Base-by-base conservation (phyloP, 2,329 filamentous ascomycete genomes). In the Mollisiaceae sp. region DNA sequence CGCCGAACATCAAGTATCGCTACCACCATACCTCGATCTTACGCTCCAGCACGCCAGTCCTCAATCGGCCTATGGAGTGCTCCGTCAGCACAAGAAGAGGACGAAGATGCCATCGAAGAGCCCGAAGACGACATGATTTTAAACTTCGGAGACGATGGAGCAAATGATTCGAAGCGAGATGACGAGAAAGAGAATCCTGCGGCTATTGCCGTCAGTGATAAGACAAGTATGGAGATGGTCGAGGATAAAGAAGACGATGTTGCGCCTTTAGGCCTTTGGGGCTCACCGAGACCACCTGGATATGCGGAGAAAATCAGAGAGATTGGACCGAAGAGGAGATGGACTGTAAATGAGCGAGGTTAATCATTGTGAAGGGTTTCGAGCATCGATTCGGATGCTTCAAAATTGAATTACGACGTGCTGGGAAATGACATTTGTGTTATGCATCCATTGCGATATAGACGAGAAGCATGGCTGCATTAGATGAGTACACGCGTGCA, bases 11-110 rank as follows among this genome's bases (percentile, higher is more conserved):
- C 73, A 4, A 76, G 70, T 54, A 61, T 74, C 11, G 72, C 72
- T 18, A 68, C 65, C 56, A 64, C 68, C 14, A 41, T 61, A 1
- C 65, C 73, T 20, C 66, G 72, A 41, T 71, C 50, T 1, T 75
- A 73, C 35, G 60, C 61, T 8, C 69, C 73, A n/a, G 62, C 64
- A n/a, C 67, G 68, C n/a, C 63, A 73, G 52, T 70, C 68, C 35
- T 82, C 83, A 8, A 75, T 82, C 8, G 81, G 82, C 2, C 75
- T 85, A 12, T 84, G 84, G 83, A 80, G 79, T 22, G 81, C 82
- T 12, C 76, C 77, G 22, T 73, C 69, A 60, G 71, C 74, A 47
- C 78, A 80, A 8, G 81, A 84, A 22, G 83, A 85, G 1, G 81
- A 63, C 8, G 65, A 65, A 58, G 43, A 52, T 11, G 39, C 36